Conservation (phyloP, 2,329 filamentous ascomycete genomes). For the Verticillium albo-atrum region DNA sequence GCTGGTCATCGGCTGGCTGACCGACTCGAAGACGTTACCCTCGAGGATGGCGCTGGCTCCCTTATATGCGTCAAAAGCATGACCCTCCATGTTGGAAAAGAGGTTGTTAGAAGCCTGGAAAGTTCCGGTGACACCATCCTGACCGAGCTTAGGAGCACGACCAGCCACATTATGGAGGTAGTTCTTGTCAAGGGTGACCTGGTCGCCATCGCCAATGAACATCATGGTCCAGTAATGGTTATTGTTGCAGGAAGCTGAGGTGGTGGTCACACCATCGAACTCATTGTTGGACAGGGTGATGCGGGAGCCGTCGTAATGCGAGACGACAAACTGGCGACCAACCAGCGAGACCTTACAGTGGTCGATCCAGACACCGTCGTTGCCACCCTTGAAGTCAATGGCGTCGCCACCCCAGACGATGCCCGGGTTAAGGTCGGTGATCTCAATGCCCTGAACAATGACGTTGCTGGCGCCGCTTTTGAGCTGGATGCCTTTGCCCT, state of each 20-base stretch:
- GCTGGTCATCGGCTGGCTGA: conserved; percentile 25
- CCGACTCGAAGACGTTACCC: conserved; percentile 20
- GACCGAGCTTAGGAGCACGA: conserved; percentile 23
- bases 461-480: conserved; percentile 40
- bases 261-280: conserved; percentile 28
- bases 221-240: conserved; percentile 28
- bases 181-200: conserved; percentile 30
- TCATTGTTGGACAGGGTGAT: conserved; percentile 33
- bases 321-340: conserved; percentile 34
- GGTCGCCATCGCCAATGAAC: conserved; percentile 22
- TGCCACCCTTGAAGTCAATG: conserved; percentile 16
- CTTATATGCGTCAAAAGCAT: conserved; percentile 47
- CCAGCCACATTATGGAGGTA: conserved; percentile 21
- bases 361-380: conserved; percentile 28
- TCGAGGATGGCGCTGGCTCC: conserved; percentile 18
- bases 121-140: conserved; percentile 11
- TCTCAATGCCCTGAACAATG: conserved; percentile 45
- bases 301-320: conserved; percentile 25
- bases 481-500: conserved; percentile 37
- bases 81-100: conserved; percentile 25
- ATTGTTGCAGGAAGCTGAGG: conserved; percentile 24
- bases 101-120: conserved; percentile 23
- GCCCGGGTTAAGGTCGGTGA: conserved; percentile 37
- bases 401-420: conserved; percentile 34
- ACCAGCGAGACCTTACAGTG: conserved; percentile 34